Evolutionary conservation across 2,329 filamentous ascomycete genomes (phyloP).

Genomic region (Colletotrichum incanum): DNA sequence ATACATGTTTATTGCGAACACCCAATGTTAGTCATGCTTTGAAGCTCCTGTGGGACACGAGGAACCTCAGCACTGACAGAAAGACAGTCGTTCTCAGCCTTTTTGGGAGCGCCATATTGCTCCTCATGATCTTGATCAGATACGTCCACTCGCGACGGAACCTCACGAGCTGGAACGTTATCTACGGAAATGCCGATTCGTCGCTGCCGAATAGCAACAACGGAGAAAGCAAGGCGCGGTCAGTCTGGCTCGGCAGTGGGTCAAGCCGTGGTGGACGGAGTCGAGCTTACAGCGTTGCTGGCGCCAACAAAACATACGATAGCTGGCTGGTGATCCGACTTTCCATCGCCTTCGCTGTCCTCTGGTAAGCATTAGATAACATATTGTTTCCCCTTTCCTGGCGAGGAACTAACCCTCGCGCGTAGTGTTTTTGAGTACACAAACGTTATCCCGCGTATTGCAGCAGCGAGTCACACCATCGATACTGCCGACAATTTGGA

Average conservation of each 20-base stretch:
- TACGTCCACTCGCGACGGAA: constrained; percentile 57
- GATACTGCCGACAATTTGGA: constrained; percentile 47
- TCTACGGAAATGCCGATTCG: constrained; percentile 47
- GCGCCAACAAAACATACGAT: constrained; percentile 58
- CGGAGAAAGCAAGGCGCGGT: constrained; percentile 27
- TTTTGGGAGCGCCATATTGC: constrained; percentile 52
- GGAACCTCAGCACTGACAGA: neutral
- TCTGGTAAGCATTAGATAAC: constrained; percentile 50
- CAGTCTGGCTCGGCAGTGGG: constrained; percentile 18
- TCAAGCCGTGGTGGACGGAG: constrained; percentile 31
- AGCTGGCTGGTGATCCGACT: constrained; percentile 62
- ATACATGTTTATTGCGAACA: constrained; percentile 38
- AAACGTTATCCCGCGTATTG: constrained; percentile 50
- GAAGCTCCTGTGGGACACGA: neutral
- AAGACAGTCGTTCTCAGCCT: constrained; percentile 34
- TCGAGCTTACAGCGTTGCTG: constrained; percentile 38
- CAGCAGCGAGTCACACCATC: constrained; percentile 50
- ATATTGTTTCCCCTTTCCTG: rapidly evolving
- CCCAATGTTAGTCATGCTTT: constrained; percentile 22
- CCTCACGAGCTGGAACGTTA: constrained; percentile 50
- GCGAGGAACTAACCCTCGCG: neutral
- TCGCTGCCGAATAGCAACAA: constrained; percentile 1
- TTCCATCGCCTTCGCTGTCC: constrained; percentile 58
- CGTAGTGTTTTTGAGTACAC: constrained; percentile 36
- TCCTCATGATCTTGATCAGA: constrained; percentile 57